phyloP scores from a whole-genome alignment of 2,329 filamentous ascomycete genomes.

The Pseudogymnoascus sp. region DNA sequence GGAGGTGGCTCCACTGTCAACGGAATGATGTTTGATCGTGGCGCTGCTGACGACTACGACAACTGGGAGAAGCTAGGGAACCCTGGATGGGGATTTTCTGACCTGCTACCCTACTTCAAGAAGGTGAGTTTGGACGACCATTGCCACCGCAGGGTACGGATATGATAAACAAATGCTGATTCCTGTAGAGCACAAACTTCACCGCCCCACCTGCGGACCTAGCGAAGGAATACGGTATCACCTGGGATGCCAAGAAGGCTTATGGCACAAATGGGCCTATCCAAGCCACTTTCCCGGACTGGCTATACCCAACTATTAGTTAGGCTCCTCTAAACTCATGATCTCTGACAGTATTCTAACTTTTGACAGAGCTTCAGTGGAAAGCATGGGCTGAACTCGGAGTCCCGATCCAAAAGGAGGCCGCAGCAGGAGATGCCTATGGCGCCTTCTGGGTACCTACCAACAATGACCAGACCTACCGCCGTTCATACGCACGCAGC shows the following conservation, averaged over 20 bases:
- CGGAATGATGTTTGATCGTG: conserved; percentile 33
- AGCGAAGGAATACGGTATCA: conserved; percentile 30
- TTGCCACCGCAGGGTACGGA: background rate
- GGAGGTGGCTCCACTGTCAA: conserved; percentile 37
- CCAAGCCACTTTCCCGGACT: conserved; percentile 34
- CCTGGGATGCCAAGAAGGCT: conserved; percentile 26
- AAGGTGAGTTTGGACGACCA: conserved; percentile 27
- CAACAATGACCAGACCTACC: conserved; percentile 20
- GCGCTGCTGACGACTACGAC: conserved; percentile 35
- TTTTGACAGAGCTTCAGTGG: conserved; percentile 10
- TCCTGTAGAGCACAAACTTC: conserved; percentile 31
- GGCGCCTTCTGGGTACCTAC: conserved; percentile 34
- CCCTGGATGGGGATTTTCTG: conserved; percentile 38
- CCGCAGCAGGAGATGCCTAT: conserved; percentile 31
- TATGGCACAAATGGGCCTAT: conserved; percentile 34
- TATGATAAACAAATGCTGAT: background rate
- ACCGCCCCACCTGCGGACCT: conserved; percentile 27
- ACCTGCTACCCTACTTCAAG: conserved; percentile 35
- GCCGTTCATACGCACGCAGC: conserved; percentile 35
- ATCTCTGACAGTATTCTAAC: background rate
- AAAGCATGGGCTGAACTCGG: conserved; percentile 32
- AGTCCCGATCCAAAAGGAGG: conserved; percentile 32
- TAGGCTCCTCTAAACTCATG: conserved; percentile 9
- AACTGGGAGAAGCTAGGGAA: conserved; percentile 40
- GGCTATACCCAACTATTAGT: conserved; percentile 32